These are phyloP conservation scores for Aspergillus hortae DNA, from an alignment of 2,329 filamentous ascomycete species.

Conservation along the genomic window DNA sequence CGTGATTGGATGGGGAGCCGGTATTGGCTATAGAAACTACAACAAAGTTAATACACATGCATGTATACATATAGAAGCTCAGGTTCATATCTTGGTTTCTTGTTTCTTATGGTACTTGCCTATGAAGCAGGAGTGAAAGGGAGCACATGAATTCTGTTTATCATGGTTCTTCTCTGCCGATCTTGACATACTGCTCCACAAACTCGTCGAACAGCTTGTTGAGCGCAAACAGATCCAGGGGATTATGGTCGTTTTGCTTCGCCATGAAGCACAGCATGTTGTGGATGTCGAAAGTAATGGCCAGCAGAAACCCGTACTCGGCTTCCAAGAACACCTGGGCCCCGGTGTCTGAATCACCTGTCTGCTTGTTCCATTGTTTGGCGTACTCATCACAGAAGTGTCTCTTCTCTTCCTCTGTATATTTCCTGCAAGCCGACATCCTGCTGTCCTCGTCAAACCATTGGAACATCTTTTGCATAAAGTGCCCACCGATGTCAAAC, in stretches of 20 bases:
- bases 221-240: background rate
- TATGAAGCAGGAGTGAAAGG: no score
- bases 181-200: constrained; percentile 1
- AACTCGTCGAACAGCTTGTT: constrained; percentile 2
- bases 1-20: no score
- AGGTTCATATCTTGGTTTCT: no score
- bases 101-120: no score
- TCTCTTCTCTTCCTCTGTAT: background rate
- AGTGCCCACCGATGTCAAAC: constrained; percentile 2
- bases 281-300: constrained; percentile 1
- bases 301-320: constrained; percentile 1
- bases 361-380: constrained; percentile 1
- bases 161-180: background rate
- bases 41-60: no score
- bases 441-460: background rate
- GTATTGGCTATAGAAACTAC: no score
- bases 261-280: constrained; percentile 3
- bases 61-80: no score
- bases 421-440: background rate
- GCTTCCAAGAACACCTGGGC: constrained; percentile 1
- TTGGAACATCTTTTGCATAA: constrained; percentile 3
- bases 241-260: background rate
- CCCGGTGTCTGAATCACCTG: constrained; percentile 1
- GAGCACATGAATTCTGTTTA: background rate
- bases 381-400: constrained; percentile 1